Evolutionary conservation across 2,329 filamentous ascomycete genomes (phyloP), one percentile per base, ranked within the genome.

Genomic region (Fonsecaea erecta): DNA sequence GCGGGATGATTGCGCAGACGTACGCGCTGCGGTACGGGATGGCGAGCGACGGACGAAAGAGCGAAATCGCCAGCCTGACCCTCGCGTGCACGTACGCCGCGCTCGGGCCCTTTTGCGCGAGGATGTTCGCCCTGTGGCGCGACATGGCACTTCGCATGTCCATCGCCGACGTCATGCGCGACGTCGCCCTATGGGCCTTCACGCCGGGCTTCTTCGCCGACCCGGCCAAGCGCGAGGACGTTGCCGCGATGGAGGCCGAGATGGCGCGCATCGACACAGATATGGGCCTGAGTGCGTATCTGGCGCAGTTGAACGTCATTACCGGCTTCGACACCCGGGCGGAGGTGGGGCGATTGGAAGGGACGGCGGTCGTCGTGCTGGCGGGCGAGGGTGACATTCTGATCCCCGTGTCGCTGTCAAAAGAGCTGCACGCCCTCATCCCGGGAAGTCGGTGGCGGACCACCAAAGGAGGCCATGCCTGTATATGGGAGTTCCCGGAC

Each of bases 231-330:
- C 21, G 40, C 0, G 57, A 53, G 3, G 32, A 58, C 7, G 14
- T 67, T 8, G 21, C 3, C 7, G 56, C 21, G 1, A 56, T 62
- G 30, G 65, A 67, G 26, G 61, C 21, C 14, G 58, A 61, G 18
- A 58, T 64, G 56, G 46, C 12, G 5, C 18, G 26, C 11, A 58
- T 60, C 11, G 65, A 64, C 16, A 34, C 30, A 6, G 58, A 58
- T 1, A 67, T 67, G 61, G 65, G 65, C 9, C 26, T 64, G 5
- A 18, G 18, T 5, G 57, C 46, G 7, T 67, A 67, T 52, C 55
- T 64, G 26, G 65, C 65, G 32, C 65, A 67, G 43, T 59, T 67
- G 56, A 67, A 64, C 32, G 65, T 61, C 32, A 67, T 67, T 9
- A 60, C 37, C 8, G 30, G 9, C 1, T 67, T 67, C 52, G 65